Evolutionary conservation across 345 rosid genomes (phyloP).

Genomic region (Pseudoturritis turrita): DNA sequence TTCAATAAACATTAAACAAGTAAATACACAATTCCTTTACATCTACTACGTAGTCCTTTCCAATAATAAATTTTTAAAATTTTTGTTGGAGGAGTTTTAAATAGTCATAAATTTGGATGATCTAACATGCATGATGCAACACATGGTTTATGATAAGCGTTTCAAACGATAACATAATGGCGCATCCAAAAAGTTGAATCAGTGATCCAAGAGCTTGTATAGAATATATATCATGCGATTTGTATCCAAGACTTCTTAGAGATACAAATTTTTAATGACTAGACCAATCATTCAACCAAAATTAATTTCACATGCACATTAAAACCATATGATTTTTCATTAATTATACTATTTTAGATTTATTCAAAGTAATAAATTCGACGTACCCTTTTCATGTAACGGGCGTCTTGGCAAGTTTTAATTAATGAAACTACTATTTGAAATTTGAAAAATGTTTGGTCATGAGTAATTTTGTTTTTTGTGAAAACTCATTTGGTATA

Average conservation of each 20-base stretch:
- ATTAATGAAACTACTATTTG: neutral
- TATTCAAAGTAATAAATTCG: neutral
- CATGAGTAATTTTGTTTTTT: too few species aligned
- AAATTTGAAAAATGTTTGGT: neutral
- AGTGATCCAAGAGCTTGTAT: neutral
- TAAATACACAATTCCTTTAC: neutral
- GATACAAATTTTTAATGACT: neutral
- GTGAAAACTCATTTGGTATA: too few species aligned
- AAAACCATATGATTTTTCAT: neutral
- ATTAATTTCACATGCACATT: neutral
- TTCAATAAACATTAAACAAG: neutral
- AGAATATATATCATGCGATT: neutral
- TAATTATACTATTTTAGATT: neutral
- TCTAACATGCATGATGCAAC: neutral
- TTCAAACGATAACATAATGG: neutral
- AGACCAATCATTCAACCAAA: neutral
- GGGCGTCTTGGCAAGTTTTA: constrained; percentile 6
- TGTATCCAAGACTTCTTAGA: neutral
- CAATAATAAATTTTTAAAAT: too few species aligned
- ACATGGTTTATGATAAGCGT: neutral
- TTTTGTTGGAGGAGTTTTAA: neutral
- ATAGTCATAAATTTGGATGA: neutral
- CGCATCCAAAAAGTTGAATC: neutral
- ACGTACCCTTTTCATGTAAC: constrained; percentile 5
- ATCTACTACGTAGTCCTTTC: neutral